Conservation (phyloP, 805 yeast species). For the Saturnispora galanensis region DNA sequence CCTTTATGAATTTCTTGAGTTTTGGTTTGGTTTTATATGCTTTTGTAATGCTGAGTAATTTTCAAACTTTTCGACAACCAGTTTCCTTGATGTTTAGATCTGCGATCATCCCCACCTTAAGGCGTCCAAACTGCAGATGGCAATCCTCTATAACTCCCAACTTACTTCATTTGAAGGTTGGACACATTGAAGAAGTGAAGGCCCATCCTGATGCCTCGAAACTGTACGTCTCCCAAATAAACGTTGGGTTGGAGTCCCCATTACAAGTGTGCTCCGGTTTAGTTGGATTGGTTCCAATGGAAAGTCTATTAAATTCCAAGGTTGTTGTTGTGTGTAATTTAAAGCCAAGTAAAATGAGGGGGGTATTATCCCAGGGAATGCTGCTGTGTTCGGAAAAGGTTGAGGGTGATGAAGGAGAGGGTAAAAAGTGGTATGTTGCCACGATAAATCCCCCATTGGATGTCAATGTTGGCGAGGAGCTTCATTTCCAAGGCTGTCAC, state of each 20-base stretch:
- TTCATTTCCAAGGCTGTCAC: conserved; percentile 29
- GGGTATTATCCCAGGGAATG: conserved; percentile 56
- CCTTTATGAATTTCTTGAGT: conserved; percentile 26
- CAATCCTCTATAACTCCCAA: conserved; percentile 14
- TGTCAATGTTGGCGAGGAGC: conserved; percentile 30
- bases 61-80: not conserved
- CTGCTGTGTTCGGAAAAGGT: conserved; percentile 41
- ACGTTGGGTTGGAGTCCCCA: conserved; percentile 1
- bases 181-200: conserved; percentile 35
- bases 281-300: conserved; percentile 33
- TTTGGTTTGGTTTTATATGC: not conserved
- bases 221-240: conserved; percentile 45
- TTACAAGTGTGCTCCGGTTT: conserved; percentile 52
- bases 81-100: not conserved
- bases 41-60: not conserved
- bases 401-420: conserved; percentile 11
- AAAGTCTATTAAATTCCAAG: conserved; percentile 28
- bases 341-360: conserved; percentile 55
- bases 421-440: conserved; percentile 27
- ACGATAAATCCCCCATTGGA: conserved; percentile 36
- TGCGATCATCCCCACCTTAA: not conserved
- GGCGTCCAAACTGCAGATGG: not conserved
- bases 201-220: conserved; percentile 50
- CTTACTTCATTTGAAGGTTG: conserved; percentile 31
- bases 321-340: conserved; percentile 50